Evolutionary conservation across 306 rosid genomes (phyloP), one percentile per base, ranked within the genome.

Genomic region (Fragaria nilgerrensis): DNA sequence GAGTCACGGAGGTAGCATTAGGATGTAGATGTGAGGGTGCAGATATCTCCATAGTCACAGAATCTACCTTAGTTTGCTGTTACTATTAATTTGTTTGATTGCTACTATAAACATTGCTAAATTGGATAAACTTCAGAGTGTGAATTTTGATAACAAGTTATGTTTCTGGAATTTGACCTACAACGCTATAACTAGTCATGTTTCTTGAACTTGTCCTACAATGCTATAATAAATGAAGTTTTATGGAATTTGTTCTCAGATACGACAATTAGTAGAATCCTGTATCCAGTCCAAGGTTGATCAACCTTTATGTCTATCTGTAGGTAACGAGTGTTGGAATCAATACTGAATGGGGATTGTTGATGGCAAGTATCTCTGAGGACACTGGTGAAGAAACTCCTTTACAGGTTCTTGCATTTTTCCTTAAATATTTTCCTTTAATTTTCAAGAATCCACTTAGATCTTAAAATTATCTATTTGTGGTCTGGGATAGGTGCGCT

Each of bases 331-430:
- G 97, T 75, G 98, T 95, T 88, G 98, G 98, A 66, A 90, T 95
- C 82, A 95, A 95, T 79, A 95, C 98, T 44, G 98, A 95, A 87
- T 95, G 98, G 98, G 98, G 98, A 81, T 85, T 95, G 86, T 82
- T 95, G 94, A 95, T 95, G 98, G 97, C 98, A 66, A 95, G 98
- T 74, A 95, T 95, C 82, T 92, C 98, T 27, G 98, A 95, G 77
- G 98, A 95, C 80, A 95, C 83, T 1, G 98, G 97, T 62, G 97
- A 95, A 88, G 98, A 95, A 90, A 95, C 98, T 81, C 98, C 98
- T 3, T 86, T 95, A 77, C 98, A 95, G 98, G 98, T 95, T 39
- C 71, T 80, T 61, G 37, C 78, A 43, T 44, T 50, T n/a, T 32
- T 72, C 53, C 76, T 59, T 36, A 77, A 17, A 77, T 58, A 72